Evolutionary conservation across 768 basidiomycete species (phyloP).

Genomic region (Mrakia frigida): DNA sequence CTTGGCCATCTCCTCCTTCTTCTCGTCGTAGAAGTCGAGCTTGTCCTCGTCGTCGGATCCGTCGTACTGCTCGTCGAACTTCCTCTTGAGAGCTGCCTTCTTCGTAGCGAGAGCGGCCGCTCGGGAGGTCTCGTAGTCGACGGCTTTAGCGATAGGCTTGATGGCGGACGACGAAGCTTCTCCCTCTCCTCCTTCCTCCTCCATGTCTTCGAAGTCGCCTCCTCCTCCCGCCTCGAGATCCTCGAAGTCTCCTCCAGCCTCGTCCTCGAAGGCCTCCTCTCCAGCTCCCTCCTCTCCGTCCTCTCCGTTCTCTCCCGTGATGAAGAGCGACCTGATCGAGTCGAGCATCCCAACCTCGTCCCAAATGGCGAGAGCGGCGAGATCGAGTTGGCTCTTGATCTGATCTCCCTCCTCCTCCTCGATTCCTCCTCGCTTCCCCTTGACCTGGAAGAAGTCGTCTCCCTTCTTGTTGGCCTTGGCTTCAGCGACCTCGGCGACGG

Average conservation of each 20-base stretch:
- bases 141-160: constrained; percentile 42
- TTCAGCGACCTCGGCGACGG: background rate
- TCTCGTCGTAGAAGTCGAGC: constrained; percentile 80
- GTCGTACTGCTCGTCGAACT: constrained; percentile 96
- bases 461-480: constrained; percentile 28
- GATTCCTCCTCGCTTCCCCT: constrained; percentile 29
- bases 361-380: constrained; percentile 61
- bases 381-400: constrained; percentile 58
- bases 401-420: constrained; percentile 61
- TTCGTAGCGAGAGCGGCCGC: constrained; percentile 62
- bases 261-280: constrained; percentile 37
- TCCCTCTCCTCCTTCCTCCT: constrained; percentile 44
- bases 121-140: constrained; percentile 41
- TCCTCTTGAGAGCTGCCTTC: constrained; percentile 84
- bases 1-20: constrained; percentile 83
- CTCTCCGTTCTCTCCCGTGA: constrained; percentile 58
- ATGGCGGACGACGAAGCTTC: background rate
- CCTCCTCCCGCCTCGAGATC: constrained; percentile 41
- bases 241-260: constrained; percentile 44
- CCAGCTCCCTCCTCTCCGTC: constrained; percentile 38
- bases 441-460: constrained; percentile 38
- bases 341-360: constrained; percentile 78
- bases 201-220: constrained; percentile 40
- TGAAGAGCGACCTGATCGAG: constrained; percentile 79
- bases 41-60: constrained; percentile 59